Conservation (phyloP, 257 asterid genomes). For the Jasminum sambac region DNA sequence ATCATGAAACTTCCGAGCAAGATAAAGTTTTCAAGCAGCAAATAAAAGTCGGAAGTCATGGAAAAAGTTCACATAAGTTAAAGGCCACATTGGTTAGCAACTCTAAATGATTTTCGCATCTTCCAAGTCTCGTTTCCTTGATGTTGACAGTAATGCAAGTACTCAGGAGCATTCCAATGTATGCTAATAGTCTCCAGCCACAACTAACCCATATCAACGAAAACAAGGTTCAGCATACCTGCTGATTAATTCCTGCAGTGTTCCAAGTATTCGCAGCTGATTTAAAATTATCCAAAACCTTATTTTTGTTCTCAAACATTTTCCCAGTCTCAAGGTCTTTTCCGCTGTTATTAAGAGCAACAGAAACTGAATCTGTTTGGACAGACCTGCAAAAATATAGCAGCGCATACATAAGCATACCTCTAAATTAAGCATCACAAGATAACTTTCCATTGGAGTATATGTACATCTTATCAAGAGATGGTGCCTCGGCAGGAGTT, state of each 20-base stretch:
- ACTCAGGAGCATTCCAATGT: neutral
- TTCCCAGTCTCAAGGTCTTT: slow-evolving; percentile 43
- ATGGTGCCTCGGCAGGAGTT: slow-evolving; percentile 37
- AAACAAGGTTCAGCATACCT: slow-evolving; percentile 33
- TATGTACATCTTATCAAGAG: slow-evolving; percentile 48
- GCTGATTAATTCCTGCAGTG: slow-evolving; percentile 41
- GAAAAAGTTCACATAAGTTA: neutral
- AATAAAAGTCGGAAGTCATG: neutral
- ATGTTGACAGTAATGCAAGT: neutral
- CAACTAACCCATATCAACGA: slow-evolving; percentile 20
- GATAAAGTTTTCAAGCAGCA: neutral
- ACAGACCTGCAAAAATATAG: slow-evolving; percentile 45
- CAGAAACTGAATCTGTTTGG: slow-evolving; percentile 42
- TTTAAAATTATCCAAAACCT: slow-evolving; percentile 36
- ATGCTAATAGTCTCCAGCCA: neutral
- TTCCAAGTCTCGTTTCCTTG: neutral
- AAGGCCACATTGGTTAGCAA: neutral
- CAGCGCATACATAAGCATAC: slow-evolving; percentile 23
- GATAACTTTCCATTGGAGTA: slow-evolving; percentile 17
- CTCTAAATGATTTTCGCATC: neutral
- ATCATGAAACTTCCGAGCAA: neutral
- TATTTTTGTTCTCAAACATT: slow-evolving; percentile 59
- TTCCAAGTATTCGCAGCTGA: slow-evolving; percentile 46
- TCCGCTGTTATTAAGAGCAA: slow-evolving; percentile 39
- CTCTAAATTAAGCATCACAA: slow-evolving; percentile 19